Conservation (phyloP, 176 grass and related monocot species). For the Rhynchospora pubera region DNA sequence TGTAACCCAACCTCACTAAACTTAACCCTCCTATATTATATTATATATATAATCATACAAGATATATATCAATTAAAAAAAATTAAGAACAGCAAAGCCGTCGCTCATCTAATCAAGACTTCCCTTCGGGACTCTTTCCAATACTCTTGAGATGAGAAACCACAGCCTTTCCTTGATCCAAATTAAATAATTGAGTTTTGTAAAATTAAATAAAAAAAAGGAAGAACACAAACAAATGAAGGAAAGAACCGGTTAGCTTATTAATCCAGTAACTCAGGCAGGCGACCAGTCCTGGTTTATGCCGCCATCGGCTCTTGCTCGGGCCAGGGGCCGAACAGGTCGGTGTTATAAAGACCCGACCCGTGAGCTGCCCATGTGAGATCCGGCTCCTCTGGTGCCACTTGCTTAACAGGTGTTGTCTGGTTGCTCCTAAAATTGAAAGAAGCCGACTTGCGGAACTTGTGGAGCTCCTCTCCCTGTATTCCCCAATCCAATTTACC, state of each 20-base stretch:
- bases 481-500: constrained; percentile 91
- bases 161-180: constrained; percentile 44
- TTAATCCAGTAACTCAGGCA: constrained; percentile 19
- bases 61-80: constrained; percentile 15
- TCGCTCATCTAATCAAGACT: constrained; percentile 43
- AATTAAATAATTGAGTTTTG: constrained; percentile 35
- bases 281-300: constrained; percentile 20
- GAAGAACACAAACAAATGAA: constrained; percentile 73
- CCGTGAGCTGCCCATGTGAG: constrained; percentile 66
- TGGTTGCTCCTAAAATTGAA: constrained; percentile 54
- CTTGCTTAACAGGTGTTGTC: constrained; percentile 36
- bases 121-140: constrained; percentile 72
- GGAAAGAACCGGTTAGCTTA: constrained; percentile 88
- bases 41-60: constrained; percentile 36
- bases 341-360: constrained; percentile 36
- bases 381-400: constrained; percentile 59
- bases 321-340: constrained; percentile 68
- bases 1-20: background rate
- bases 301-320: constrained; percentile 81
- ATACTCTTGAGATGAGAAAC: constrained; percentile 39
- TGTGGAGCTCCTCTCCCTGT: constrained; percentile 92
- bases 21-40: constrained; percentile 10
- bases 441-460: constrained; percentile 83
- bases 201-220: constrained; percentile 68
- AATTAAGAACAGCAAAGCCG: constrained; percentile 38